Base-by-base conservation (phyloP, 495 filamentous ascomycete species). In the Oidiodendron maius region DNA sequence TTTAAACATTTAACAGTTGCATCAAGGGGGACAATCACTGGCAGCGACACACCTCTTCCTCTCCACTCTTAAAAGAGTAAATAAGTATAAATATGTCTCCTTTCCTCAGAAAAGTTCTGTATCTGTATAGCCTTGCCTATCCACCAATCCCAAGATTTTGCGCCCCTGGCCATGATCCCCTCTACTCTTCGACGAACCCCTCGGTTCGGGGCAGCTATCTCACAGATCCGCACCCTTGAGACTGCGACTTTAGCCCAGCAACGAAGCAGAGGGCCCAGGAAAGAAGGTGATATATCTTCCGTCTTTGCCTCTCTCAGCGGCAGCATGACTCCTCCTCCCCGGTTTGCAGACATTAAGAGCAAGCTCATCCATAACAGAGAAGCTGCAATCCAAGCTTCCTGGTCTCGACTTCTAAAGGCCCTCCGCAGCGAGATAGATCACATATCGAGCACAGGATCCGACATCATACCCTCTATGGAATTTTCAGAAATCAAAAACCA, bases 221-320 rank as follows among this genome's bases (percentile, higher is more conserved):
- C 24, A 4, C 46, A 5, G 1, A 17, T 17, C 25, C 48, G 48
- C 3, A 37, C 40, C 16, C 20, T 44, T n/a, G 40, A 17, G 20
- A 37, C 40, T 13, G 30, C 28, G 13, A 36, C 40, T 16, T 4
- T 10, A 26, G 25, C 11, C 12, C 13, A 22, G 17, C 2, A 24
- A 9, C 25, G 17, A 17, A 3, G 17, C 10, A 8, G 40, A 0
- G 28, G 26, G n/a, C 30, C 40, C 4, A 17, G 40, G 71, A 53
- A 64, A 12, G 67, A 71, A 44, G 89, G 89, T 5, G 83, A 93
- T 60, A 95, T 95, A 40, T 89, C 87, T 0, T 86, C 86, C 46
- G 77, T 89, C 5, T 95, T 95, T 49, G 86, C 82, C 2, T 90
- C 86, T 17, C 72, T 95, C 24, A 86, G 85, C 0, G 84, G 86